Conservation (phyloP, 441 rosid genomes). For the Brassica balearica region DNA sequence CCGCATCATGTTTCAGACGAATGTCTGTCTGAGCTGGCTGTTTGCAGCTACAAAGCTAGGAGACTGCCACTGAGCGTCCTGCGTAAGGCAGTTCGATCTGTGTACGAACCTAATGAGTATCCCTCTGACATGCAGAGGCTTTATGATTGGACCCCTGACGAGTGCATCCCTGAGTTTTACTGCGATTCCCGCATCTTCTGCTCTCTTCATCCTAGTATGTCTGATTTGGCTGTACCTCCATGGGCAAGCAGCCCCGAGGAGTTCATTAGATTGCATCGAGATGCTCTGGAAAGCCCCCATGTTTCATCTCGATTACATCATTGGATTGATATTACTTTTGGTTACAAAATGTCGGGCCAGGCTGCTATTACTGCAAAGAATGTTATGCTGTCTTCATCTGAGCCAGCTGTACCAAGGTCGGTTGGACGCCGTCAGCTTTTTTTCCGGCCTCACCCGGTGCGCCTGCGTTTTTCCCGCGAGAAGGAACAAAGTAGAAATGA, state of each 20-base stretch:
- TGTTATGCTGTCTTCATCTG: conserved; percentile 91
- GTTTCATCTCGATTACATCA: conserved; percentile 82
- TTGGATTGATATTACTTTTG: conserved; percentile 94
- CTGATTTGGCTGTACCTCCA: conserved; percentile 86
- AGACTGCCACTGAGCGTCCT: conserved; percentile 91
- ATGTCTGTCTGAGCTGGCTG: conserved; percentile 98
- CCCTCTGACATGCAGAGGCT: conserved; percentile 96
- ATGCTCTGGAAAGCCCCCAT: conserved; percentile 83
- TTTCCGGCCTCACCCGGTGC: conserved; percentile 75
- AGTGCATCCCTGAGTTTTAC: conserved; percentile 97
- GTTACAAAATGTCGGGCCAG: conserved; percentile 91
- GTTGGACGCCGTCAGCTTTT: conserved; percentile 93
- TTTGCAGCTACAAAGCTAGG: conserved; percentile 99
- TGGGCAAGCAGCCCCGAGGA: conserved; percentile 90
- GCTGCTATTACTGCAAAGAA: conserved; percentile 94
- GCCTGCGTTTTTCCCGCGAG: conserved; percentile 51
- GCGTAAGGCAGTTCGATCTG: conserved; percentile 91
- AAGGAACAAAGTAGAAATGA: conserved; percentile 41
- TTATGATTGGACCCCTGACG: conserved; percentile 99
- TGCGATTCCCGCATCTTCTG: conserved; percentile 79
- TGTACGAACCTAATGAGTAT: conserved; percentile 98
- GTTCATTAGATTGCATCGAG: conserved; percentile 84
- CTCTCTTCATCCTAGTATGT: conserved; percentile 86
- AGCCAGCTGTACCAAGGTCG: conserved; percentile 70
- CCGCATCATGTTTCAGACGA: conserved; percentile 99